Conservation (phyloP, 805 yeast species). For the Pichia thaimueangensis region DNA sequence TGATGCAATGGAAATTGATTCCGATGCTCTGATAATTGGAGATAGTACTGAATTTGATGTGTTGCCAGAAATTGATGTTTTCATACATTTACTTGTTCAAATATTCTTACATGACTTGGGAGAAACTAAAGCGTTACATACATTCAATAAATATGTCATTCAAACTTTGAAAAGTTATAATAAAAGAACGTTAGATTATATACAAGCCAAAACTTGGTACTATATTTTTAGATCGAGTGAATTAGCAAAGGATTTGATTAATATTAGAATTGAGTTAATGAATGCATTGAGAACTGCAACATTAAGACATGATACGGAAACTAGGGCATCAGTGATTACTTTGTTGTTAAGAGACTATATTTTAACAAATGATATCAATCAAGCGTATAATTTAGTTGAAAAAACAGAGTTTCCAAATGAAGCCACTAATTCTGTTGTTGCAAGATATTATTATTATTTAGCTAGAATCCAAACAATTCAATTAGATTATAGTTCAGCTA, state of each 20-base stretch:
- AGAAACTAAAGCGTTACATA: constrained; percentile 41
- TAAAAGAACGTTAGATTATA: constrained; percentile 76
- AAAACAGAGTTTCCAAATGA: constrained; percentile 83
- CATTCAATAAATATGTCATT: constrained; percentile 48
- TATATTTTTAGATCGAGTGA: constrained; percentile 78
- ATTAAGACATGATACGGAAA: constrained; percentile 86
- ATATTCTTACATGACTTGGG: constrained; percentile 64
- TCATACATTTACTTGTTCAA: constrained; percentile 72
- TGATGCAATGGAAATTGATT: constrained; percentile 29
- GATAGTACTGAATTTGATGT: constrained; percentile 32
- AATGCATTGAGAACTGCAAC: constrained; percentile 80
- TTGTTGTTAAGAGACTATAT: constrained; percentile 76
- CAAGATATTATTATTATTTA: constrained; percentile 85
- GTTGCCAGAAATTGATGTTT: constrained; percentile 75
- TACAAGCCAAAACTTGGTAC: constrained; percentile 91
- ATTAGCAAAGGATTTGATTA: constrained; percentile 42
- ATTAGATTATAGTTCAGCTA: constrained; percentile 84
- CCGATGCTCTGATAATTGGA: constrained; percentile 13
- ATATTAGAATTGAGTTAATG: constrained; percentile 66
- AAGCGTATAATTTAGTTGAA: constrained; percentile 83
- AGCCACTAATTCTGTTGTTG: constrained; percentile 75
- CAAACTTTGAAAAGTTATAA: constrained; percentile 57
- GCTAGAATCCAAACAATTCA: constrained; percentile 91
- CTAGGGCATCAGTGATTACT: constrained; percentile 84
- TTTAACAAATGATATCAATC: constrained; percentile 70